Percentiles rank a stretch among this genome's conserved stretches.
Conservation (phyloP, 192 early-diverging fungal species). For the Coemansia sp. region DNA sequence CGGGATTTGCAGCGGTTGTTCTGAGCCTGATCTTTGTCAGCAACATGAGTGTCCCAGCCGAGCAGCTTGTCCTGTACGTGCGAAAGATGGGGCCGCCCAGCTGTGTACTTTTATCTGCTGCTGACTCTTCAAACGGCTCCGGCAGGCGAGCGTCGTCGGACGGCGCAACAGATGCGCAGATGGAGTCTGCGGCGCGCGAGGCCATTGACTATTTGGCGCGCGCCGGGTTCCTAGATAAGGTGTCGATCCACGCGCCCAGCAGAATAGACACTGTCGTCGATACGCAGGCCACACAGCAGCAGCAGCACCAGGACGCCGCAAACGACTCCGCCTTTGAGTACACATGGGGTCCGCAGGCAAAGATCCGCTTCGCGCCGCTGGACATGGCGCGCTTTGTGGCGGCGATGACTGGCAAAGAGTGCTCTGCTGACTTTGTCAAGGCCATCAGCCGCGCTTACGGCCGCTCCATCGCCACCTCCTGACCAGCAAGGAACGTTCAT, state of each 20-base stretch:
- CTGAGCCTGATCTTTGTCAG: slow-evolving; percentile 53
- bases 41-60: slow-evolving; percentile 47
- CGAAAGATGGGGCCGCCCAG: slow-evolving; percentile 44
- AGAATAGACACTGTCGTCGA: not conserved
- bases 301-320: slow-evolving; percentile 7
- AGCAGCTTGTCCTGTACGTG: slow-evolving; percentile 47
- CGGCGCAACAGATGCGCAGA: slow-evolving; percentile 26
- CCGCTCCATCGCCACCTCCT: slow-evolving; percentile 14
- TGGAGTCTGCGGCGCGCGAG: slow-evolving; percentile 35
- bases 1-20: slow-evolving; percentile 44
- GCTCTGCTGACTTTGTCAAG: slow-evolving; percentile 40
- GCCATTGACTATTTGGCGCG: slow-evolving; percentile 27
- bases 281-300: slow-evolving; percentile 28
- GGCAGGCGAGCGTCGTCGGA: not conserved
- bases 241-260: not conserved
- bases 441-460: slow-evolving; percentile 47
- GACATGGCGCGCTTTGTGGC: slow-evolving; percentile 54
- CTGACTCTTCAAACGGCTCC: not conserved
- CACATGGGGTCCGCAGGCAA: slow-evolving; percentile 48
- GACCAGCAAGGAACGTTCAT: not conserved
- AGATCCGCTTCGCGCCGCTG: slow-evolving; percentile 35
- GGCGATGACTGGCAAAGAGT: slow-evolving; percentile 36
- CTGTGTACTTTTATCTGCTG: slow-evolving; percentile 5
- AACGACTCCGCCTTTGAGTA: slow-evolving; percentile 25
- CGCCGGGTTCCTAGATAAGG: slow-evolving; percentile 37